A percentile compares a stretch with the other conserved stretches of the same genome.
These are phyloP conservation scores for Vinca major DNA, from an alignment of 305 asterid species.

Conservation along the genomic window DNA sequence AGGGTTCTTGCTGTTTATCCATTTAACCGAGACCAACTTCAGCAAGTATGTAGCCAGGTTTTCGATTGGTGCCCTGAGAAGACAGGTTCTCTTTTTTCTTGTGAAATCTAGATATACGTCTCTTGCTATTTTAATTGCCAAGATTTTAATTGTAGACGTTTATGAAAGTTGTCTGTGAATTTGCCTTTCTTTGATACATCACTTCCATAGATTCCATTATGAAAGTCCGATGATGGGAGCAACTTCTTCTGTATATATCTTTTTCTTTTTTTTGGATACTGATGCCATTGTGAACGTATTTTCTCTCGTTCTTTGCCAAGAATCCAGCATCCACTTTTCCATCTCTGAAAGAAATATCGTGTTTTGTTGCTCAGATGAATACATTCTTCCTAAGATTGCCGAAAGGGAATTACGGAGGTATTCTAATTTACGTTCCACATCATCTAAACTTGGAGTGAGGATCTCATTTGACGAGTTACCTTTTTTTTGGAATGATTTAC, in stretches of 20 bases:
- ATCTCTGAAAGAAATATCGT: neutral
- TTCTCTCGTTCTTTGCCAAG: neutral
- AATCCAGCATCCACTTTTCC: neutral
- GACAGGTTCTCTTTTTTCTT: slow-evolving; percentile 44
- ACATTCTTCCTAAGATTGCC: slow-evolving; percentile 86
- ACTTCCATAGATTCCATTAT: too few relatives aligned
- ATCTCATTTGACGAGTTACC: slow-evolving; percentile 44
- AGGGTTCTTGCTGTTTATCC: slow-evolving; percentile 66
- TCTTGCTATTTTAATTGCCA: neutral
- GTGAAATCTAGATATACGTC: neutral
- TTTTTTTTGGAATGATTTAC: slow-evolving; percentile 1
- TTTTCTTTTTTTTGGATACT: too few relatives aligned
- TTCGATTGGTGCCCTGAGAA: slow-evolving; percentile 76
- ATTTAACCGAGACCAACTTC: slow-evolving; percentile 50
- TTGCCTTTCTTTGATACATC: too few relatives aligned
- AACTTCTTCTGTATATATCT: too few relatives aligned
- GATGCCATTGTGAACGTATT: too few relatives aligned
- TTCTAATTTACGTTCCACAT: slow-evolving; percentile 58
- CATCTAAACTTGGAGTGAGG: slow-evolving; percentile 41
- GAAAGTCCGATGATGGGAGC: too few relatives aligned
- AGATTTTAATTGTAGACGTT: slow-evolving; percentile 1
- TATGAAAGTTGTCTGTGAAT: too few relatives aligned
- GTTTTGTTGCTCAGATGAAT: slow-evolving; percentile 53
- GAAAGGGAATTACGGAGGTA: slow-evolving; percentile 74
- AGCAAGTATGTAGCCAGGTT: slow-evolving; percentile 50